Conservation (phyloP, 768 basidiomycete genomes). For the Mycena galopus region DNA sequence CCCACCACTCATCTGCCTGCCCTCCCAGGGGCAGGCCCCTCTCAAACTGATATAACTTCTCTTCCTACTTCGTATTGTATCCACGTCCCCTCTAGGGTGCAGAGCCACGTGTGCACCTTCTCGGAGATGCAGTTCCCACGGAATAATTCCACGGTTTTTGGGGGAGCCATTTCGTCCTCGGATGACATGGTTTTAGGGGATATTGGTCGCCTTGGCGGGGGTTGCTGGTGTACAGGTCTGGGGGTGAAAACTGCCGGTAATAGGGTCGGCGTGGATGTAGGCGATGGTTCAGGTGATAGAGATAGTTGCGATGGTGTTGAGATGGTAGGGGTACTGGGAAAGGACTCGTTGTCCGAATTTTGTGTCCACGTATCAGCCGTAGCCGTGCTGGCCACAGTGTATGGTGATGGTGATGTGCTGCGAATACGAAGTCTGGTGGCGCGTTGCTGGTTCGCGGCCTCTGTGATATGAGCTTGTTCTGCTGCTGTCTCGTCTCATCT, state of each 20-base stretch:
- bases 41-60: constrained; percentile 19
- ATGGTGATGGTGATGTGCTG: background rate
- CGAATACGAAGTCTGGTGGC: background rate
- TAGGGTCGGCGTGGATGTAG: background rate
- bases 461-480: no score
- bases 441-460: background rate
- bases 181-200: background rate
- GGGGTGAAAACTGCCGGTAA: background rate
- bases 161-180: constrained; percentile 13
- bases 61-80: constrained; percentile 1
- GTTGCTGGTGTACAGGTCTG: background rate
- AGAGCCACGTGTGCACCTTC: constrained; percentile 18
- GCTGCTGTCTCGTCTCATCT: background rate
- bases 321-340: constrained; percentile 1
- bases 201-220: no score
- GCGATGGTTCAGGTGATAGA: background rate
- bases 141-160: constrained; percentile 11
- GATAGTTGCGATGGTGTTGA: constrained; percentile 2
- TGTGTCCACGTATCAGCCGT: no score
- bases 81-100: background rate
- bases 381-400: no score
- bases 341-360: background rate
- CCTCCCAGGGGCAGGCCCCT: constrained; percentile 3
- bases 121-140: constrained; percentile 13
- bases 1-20: constrained; percentile 26